These are phyloP conservation scores for Tetrahymena thermophila DNA, from an alignment of 73 alveolate genomes.

Conservation along the genomic window DNA sequence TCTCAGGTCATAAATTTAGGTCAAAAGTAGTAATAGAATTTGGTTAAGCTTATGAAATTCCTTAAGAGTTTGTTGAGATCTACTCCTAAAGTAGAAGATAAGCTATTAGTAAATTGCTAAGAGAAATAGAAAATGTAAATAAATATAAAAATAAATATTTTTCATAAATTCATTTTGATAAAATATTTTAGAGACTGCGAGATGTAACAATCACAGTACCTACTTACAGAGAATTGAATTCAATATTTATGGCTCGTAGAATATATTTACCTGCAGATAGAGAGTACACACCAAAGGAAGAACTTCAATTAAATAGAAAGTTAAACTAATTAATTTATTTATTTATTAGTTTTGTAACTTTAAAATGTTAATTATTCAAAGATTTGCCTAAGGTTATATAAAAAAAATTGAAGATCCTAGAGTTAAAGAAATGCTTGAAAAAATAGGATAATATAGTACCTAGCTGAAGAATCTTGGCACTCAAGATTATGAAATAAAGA, in stretches of 20 bases:
- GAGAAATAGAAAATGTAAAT: conserved; percentile 62
- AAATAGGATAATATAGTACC: conserved; percentile 53
- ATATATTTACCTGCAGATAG: conserved; percentile 75
- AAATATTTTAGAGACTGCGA: conserved; percentile 48
- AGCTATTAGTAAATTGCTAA: conserved; percentile 72
- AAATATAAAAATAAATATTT: too few relatives aligned
- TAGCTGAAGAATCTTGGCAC: conserved; percentile 74
- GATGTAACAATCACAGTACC: conserved; percentile 87
- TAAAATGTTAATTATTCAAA: background rate
- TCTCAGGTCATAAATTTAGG: conserved; percentile 83
- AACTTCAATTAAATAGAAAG: conserved; percentile 57
- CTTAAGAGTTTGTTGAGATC: conserved; percentile 56
- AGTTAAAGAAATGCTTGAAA: conserved; percentile 42
- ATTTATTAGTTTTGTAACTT: background rate
- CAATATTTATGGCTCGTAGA: conserved; percentile 70
- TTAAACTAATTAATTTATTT: background rate
- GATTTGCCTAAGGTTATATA: conserved; percentile 70
- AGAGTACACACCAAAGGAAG: conserved; percentile 58
- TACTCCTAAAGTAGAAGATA: conserved; percentile 67
- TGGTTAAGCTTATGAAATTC: conserved; percentile 85
- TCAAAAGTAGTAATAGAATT: conserved; percentile 81
- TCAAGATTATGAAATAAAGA: conserved; percentile 61
- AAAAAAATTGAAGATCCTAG: conserved; percentile 58
- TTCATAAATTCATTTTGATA: background rate
- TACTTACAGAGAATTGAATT: conserved; percentile 68